Evolutionary conservation across 1,284 basidiomycete species (phyloP), one percentile per base, ranked within the genome.

Genomic region (Cutaneotrichosporon dermatis): DNA sequence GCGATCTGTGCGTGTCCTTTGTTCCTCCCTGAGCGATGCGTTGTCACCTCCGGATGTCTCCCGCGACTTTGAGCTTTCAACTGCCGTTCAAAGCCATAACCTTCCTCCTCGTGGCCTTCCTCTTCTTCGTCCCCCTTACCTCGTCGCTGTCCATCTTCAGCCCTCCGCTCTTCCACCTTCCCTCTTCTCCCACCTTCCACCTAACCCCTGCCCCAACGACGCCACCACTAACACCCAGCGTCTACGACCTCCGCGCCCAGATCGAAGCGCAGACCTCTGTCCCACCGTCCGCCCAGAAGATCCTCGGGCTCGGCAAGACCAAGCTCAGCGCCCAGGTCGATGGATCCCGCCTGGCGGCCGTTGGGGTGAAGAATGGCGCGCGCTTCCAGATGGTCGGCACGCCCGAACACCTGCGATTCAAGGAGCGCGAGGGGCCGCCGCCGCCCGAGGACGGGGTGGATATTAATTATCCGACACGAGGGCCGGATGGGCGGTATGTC

Each of bases 271-370:
- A 92, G 59, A 95, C 92, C 1, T 83, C 82, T 59, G 90, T 96
- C 2, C 90, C 92, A 3, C 83, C 86, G 35, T 89, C 89, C 65
- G 82, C 91, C 13, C 91, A 95, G 79, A 95, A 96, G 81, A 87
- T 95, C 56, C 86, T 89, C 41, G 68, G 69, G 1, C 61, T 71
- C 4, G 58, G 64, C 9, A 90, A 90, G 68, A 89, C 90, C 42
- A 92, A 90, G 74, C 79, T 94, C 10, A 89, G 89, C 4, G 80
- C 83, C 3, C 89, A 92, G 83, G 89, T 85, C 74, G 73, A 76
- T 61, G 66, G 63, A 35, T 59, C 45, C 39, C 55, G 70, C 13
- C 68, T 73, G 43, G 66, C 64, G 13, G 58, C 63, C 16, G 41
- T 74, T 25, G 84, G 88, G 59, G 77, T 91, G 54, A 83, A 83